Base-by-base conservation (phyloP, 1,284 basidiomycete species). In the Dichomitus squalens region DNA sequence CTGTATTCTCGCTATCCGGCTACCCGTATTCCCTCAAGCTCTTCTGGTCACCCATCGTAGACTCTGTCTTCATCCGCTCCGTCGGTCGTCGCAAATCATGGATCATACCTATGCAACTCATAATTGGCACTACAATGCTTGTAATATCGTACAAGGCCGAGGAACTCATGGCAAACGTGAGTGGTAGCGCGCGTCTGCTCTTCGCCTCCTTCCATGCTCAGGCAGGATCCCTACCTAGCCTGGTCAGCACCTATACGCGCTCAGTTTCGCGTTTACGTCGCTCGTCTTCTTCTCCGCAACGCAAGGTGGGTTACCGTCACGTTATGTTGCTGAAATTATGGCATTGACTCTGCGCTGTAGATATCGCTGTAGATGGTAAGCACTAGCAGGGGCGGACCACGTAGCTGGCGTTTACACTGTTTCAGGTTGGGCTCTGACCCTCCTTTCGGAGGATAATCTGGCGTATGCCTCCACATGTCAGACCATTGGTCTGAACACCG, bases 1-100 rank as follows among this genome's bases (percentile, higher is more conserved):
- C 92, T 58, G 86, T 96, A 27, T 98, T 99, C 76, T 93, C 95
- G 49, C 83, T 99, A 43, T 90, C 93, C 56, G 92, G 90, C 60
- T 99, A 98, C 79, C 97, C 97, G 8, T 99, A 99, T 78, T 96
- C 93, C 34, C 85, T 99, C 69, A 99, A 99, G 76, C 78, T 99
- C 54, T 75, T 99, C 61, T 99, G 97, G 96, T 96, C 95, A 23
- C 97, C 97, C 41, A 92, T 99, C 64, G 95, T 99, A 57, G 97
- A 99, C 72, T 93, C 95, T 3, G 79, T 91, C 63, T 99, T 92
- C 72, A 81, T 92, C 64, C 78, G 85, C 41, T 85, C 85, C 48
- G 71, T 96, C 58, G 97, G 97, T 18, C 86, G 97, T 53, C 83
- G 97, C 62, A 99, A 98, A 75, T 95, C 92, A 59, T 99, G 97